These are phyloP conservation scores for Russula sp. DNA, from an alignment of 768 basidiomycete species.

Conservation along the genomic window DNA sequence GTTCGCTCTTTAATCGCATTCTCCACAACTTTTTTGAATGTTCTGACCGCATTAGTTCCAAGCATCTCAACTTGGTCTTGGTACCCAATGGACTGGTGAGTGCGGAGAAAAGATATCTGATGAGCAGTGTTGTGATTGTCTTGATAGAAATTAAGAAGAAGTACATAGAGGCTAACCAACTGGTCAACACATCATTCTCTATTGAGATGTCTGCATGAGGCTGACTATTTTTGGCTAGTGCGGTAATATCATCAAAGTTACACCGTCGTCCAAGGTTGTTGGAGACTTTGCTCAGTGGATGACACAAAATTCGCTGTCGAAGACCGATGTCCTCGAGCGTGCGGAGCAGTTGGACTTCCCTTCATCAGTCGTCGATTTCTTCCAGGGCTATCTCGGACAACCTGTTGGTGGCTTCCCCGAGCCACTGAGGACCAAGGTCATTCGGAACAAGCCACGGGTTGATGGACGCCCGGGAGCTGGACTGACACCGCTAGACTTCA, in stretches of 20 bases:
- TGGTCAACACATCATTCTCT: slow-evolving; percentile 50
- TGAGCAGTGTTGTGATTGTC: neutral
- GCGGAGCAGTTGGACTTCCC: slow-evolving; percentile 97
- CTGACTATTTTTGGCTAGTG: slow-evolving; percentile 49
- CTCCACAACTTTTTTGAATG: slow-evolving; percentile 28
- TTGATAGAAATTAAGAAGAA: slow-evolving; percentile 89
- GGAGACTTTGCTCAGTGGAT: slow-evolving; percentile 99
- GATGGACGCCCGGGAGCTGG: slow-evolving; percentile 88
- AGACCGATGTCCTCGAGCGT: slow-evolving; percentile 79
- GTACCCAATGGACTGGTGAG: slow-evolving; percentile 90
- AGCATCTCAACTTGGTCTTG: slow-evolving; percentile 94
- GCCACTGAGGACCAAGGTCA: slow-evolving; percentile 85
- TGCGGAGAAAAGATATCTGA: neutral
- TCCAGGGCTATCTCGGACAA: slow-evolving; percentile 98
- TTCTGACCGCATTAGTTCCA: slow-evolving; percentile 69
- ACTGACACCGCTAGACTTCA: slow-evolving; percentile 90
- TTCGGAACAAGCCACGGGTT: slow-evolving; percentile 90
- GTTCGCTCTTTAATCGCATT: slow-evolving; percentile 32
- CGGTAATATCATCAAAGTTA: slow-evolving; percentile 98
- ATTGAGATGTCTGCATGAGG: slow-evolving; percentile 15
- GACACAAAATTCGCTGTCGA: slow-evolving; percentile 89
- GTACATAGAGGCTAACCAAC: slow-evolving; percentile 95
- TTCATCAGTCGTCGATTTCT: slow-evolving; percentile 94
- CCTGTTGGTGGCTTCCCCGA: slow-evolving; percentile 99
- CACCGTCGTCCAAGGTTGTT: slow-evolving; percentile 97